phyloP scores from a whole-genome alignment of 2,329 filamentous ascomycete genomes.

The Xylariaceae sp. region DNA sequence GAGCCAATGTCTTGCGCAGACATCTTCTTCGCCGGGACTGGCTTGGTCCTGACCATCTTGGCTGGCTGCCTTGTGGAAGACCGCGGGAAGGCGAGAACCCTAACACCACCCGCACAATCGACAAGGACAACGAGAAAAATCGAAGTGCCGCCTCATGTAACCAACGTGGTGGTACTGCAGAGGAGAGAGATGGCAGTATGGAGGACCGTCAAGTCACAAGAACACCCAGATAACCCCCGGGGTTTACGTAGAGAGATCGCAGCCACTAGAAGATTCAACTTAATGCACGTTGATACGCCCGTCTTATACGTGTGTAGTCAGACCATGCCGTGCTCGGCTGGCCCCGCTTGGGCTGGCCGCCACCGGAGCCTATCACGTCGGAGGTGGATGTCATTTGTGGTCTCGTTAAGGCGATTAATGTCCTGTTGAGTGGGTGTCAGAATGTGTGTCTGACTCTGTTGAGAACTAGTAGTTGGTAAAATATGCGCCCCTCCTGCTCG shows the following conservation, averaged over 20 bases:
- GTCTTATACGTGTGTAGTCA: not conserved
- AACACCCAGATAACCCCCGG: not conserved
- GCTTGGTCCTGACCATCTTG: conserved; percentile 30
- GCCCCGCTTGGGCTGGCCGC: not conserved
- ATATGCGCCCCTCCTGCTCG: not conserved
- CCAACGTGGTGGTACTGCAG: not conserved
- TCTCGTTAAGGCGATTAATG: not conserved
- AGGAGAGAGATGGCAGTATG: not conserved
- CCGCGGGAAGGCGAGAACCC: not conserved
- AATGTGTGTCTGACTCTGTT: not conserved
- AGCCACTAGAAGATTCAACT: not conserved
- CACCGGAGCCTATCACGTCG: not conserved
- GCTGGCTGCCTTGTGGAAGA: not conserved
- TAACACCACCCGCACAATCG: not conserved
- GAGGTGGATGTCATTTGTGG: not conserved
- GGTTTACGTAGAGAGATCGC: not conserved
- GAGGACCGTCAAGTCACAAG: not conserved
- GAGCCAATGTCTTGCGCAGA: conserved; percentile 40
- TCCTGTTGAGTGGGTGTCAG: not conserved
- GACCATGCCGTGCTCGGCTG: not conserved
- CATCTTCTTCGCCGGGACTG: conserved; percentile 27
- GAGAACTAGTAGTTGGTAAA: not conserved
- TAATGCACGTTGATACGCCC: not conserved
- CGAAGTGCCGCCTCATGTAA: not conserved
- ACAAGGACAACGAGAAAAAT: not conserved